phyloP scores from a whole-genome alignment of 2,329 filamentous ascomycete genomes.

The Cytospora piceicola region DNA sequence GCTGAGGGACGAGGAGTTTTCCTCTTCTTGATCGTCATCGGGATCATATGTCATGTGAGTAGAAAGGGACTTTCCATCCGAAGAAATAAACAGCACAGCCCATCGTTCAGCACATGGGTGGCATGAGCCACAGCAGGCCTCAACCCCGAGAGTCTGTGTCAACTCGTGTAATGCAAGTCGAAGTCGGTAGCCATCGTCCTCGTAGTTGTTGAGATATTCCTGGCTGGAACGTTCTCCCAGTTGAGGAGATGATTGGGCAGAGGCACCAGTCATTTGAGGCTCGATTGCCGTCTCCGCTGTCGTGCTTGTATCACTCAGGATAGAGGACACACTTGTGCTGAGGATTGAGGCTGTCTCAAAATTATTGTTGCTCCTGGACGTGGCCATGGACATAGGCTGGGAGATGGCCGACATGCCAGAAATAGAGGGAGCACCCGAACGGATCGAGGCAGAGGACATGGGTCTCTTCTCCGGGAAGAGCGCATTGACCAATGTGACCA shows the following conservation, averaged over 20 bases:
- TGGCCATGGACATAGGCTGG: constrained; percentile 67
- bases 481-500: constrained; percentile 79
- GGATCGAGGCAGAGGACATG: constrained; percentile 65
- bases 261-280: constrained; percentile 52
- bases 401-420: constrained; percentile 71
- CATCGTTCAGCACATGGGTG: constrained; percentile 84
- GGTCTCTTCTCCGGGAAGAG: constrained; percentile 78
- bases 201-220: constrained; percentile 55
- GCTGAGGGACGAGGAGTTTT: constrained; percentile 60
- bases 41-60: constrained; percentile 74
- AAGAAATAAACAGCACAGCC: constrained; percentile 78
- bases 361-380: constrained; percentile 51
- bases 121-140: constrained; percentile 67
- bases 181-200: constrained; percentile 68
- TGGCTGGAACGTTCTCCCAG: constrained; percentile 50
- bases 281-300: constrained; percentile 68
- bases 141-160: constrained; percentile 65
- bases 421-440: constrained; percentile 68
- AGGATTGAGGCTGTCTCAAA: constrained; percentile 72
- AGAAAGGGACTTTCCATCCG: constrained; percentile 71
- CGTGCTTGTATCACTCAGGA: constrained; percentile 70
- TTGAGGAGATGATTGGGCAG: constrained; percentile 60
- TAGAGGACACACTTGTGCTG: constrained; percentile 73
- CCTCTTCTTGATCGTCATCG: constrained; percentile 66
- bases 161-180: constrained; percentile 73